Conservation (phyloP, 768 basidiomycete species). For the Russula griseocarnosa region DNA sequence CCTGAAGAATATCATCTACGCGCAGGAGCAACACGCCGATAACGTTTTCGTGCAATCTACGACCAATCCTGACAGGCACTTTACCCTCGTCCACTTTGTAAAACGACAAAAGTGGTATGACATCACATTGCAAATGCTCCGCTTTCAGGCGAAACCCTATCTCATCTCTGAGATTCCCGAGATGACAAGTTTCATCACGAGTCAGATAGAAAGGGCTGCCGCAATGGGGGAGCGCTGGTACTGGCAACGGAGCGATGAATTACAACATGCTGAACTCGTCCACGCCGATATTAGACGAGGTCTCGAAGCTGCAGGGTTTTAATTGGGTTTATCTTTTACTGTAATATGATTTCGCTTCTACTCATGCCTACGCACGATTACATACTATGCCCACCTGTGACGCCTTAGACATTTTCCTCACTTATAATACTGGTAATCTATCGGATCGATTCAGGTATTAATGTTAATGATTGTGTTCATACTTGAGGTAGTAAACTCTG, state of each 20-base stretch:
- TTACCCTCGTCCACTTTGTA: slow-evolving; percentile 45
- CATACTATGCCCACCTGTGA: not conserved
- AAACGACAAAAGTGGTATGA: slow-evolving; percentile 57
- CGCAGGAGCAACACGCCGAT: slow-evolving; percentile 49
- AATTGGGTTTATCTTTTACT: slow-evolving; percentile 22
- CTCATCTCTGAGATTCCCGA: slow-evolving; percentile 45
- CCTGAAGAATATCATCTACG: slow-evolving; percentile 56
- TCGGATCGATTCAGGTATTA: slow-evolving; percentile 12
- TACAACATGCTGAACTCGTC: slow-evolving; percentile 54
- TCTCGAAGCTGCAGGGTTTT: slow-evolving; percentile 67
- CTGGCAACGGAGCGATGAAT: slow-evolving; percentile 56
- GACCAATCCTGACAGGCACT: slow-evolving; percentile 21
- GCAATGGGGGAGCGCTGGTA: slow-evolving; percentile 49
- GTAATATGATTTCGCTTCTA: slow-evolving; percentile 7
- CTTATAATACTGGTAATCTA: slow-evolving; percentile 11
- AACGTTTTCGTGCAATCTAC: slow-evolving; percentile 30
- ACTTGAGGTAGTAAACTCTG: slow-evolving; percentile 35
- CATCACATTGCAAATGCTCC: slow-evolving; percentile 51
- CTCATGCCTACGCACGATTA: not conserved
- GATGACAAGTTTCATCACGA: slow-evolving; percentile 46
- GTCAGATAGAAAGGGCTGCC: slow-evolving; percentile 41
- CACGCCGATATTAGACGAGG: slow-evolving; percentile 64
- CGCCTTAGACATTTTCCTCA: not conserved
- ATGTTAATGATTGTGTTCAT: slow-evolving; percentile 21
- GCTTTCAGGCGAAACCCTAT: slow-evolving; percentile 53